Conservation (phyloP, 768 basidiomycete species). For the Phylloporus rhodoxanthus region DNA sequence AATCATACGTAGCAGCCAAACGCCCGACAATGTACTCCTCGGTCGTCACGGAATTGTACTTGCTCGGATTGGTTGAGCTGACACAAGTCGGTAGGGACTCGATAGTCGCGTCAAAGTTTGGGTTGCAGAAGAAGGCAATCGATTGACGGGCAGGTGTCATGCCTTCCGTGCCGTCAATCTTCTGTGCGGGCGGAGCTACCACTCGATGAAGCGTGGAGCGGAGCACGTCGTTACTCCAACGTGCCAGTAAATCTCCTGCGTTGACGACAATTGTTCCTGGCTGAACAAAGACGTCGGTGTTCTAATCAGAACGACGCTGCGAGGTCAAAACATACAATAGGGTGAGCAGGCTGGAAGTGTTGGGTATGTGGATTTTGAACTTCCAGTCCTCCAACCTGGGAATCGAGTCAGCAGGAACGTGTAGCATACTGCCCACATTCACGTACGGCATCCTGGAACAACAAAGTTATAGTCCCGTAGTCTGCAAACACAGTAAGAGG, state of each 20-base stretch:
- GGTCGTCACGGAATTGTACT: slow-evolving; percentile 67
- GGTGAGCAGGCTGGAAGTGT: slow-evolving; percentile 63
- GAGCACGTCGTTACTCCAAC: slow-evolving; percentile 79
- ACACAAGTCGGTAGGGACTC: slow-evolving; percentile 63
- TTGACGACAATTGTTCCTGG: slow-evolving; percentile 80
- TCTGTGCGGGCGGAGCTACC: slow-evolving; percentile 58
- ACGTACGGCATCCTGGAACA: slow-evolving; percentile 71
- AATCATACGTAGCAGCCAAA: slow-evolving; percentile 53
- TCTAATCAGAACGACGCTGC: not conserved
- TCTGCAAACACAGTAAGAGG: slow-evolving; percentile 36
- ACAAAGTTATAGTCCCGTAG: slow-evolving; percentile 74
- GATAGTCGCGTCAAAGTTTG: slow-evolving; percentile 63
- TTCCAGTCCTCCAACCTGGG: slow-evolving; percentile 74
- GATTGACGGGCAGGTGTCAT: slow-evolving; percentile 67
- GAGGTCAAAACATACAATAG: slow-evolving; percentile 51
- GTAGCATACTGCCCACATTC: not conserved
- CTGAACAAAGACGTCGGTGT: slow-evolving; percentile 32
- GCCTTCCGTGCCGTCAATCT: slow-evolving; percentile 43
- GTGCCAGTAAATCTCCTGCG: slow-evolving; percentile 71
- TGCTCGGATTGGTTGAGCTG: slow-evolving; percentile 41
- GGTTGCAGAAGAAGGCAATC: slow-evolving; percentile 85
- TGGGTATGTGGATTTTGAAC: slow-evolving; percentile 77
- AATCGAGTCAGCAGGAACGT: slow-evolving; percentile 1
- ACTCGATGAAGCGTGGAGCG: slow-evolving; percentile 80
- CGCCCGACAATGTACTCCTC: slow-evolving; percentile 75